Percentiles rank a stretch among this genome's conserved stretches.
Conservation (phyloP, 2,329 filamentous ascomycete species). For the Ophiognomonia clavigignenti-juglandacearum region DNA sequence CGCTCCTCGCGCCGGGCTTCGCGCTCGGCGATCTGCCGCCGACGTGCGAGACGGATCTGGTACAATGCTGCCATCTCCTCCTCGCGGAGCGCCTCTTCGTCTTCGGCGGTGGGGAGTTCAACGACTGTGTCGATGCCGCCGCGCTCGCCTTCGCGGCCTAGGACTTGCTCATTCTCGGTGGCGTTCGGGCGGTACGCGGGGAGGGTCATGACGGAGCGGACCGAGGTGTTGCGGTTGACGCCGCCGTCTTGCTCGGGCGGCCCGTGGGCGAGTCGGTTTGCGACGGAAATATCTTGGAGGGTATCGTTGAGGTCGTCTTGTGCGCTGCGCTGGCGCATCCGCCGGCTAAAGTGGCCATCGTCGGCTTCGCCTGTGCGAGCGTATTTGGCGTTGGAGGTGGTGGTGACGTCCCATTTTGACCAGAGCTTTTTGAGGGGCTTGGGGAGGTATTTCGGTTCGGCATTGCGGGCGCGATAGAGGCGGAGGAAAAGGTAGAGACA, state of each 20-base stretch:
- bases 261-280: too few relatives aligned
- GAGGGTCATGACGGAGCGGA: constrained; percentile 91
- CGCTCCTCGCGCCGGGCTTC: constrained; percentile 68
- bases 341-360: constrained; percentile 17
- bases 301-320: constrained; percentile 18
- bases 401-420: constrained; percentile 38
- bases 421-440: constrained; percentile 46
- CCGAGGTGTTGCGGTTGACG: constrained; percentile 77
- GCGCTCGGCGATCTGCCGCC: constrained; percentile 70
- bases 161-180: constrained; percentile 70
- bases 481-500: constrained; percentile 20
- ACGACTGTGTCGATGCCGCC: constrained; percentile 88
- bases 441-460: constrained; percentile 45
- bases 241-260: too few relatives aligned
- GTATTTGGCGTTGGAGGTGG: constrained; percentile 17
- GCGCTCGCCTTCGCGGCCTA: constrained; percentile 86
- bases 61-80: constrained; percentile 91
- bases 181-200: constrained; percentile 76
- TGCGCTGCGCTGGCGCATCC: constrained; percentile 15
- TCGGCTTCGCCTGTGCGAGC: constrained; percentile 21
- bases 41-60: constrained; percentile 76
- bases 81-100: constrained; percentile 73
- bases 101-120: constrained; percentile 75
- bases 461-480: constrained; percentile 26
- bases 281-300: constrained; percentile 5